Evolutionary conservation across 768 basidiomycete genomes (phyloP).

Genomic region (Kwoniella sp.): DNA sequence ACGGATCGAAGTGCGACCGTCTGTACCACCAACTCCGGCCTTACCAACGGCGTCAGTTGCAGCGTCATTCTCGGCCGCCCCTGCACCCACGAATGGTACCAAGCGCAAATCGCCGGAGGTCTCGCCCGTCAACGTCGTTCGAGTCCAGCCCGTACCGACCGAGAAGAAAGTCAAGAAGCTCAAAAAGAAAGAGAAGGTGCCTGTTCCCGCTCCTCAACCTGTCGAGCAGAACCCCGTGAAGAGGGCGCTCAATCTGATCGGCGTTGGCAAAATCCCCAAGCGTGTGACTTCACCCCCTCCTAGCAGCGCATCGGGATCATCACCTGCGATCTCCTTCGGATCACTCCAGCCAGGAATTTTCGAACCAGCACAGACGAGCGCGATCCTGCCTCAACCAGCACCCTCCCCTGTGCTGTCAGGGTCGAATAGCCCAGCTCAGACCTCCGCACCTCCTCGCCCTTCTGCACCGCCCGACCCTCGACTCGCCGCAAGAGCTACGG

Average conservation of each 20-base stretch:
- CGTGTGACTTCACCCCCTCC: conserved; percentile 15
- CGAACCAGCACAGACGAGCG: neutral
- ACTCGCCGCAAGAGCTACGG: neutral
- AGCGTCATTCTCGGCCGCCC: neutral
- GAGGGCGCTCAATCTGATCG: conserved; percentile 1
- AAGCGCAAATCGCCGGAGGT: conserved; percentile 1
- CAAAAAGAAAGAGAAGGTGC: neutral
- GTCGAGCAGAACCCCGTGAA: neutral
- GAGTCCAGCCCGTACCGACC: neutral
- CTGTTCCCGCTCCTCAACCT: neutral
- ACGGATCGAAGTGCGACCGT: conserved; percentile 5
- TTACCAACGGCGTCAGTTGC: neutral
- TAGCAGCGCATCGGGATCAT: neutral
- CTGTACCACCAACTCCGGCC: neutral
- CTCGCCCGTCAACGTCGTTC: too few relatives aligned
- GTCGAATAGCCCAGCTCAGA: neutral
- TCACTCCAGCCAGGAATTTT: conserved; percentile 29
- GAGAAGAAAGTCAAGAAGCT: conserved; percentile 1
- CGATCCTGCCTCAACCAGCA: neutral
- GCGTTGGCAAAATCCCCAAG: conserved; percentile 28
- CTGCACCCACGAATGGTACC: neutral
- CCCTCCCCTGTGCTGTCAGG: neutral
- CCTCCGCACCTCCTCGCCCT: neutral
- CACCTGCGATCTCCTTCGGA: conserved; percentile 12
- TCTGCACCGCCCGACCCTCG: neutral